Conservation (phyloP, 148 eudicot species). For the Heliosperma pusillum region DNA sequence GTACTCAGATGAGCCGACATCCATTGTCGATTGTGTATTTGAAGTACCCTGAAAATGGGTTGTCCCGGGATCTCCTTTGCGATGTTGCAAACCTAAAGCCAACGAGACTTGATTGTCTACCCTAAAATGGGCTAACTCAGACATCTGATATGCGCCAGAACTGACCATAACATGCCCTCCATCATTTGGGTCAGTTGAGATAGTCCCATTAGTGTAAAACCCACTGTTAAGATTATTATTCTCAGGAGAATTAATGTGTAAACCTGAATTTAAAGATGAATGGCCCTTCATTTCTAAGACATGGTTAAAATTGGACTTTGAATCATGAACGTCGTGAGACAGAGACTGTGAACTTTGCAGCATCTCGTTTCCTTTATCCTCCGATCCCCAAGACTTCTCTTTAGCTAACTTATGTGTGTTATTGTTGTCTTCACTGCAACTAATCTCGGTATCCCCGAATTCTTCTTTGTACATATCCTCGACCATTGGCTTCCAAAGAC, state of each 20-base stretch:
- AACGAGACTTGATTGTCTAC: conserved; percentile 56
- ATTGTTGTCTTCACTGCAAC: conserved; percentile 44
- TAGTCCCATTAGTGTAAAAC: conserved; percentile 24
- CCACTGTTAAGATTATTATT: conserved; percentile 30
- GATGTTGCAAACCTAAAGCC: conserved; percentile 50
- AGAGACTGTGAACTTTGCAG: conserved; percentile 40
- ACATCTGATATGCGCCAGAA: conserved; percentile 29
- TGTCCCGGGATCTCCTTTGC: conserved; percentile 30
- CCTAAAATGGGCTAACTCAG: conserved; percentile 34
- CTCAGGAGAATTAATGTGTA: conserved; percentile 26
- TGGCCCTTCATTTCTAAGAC: conserved; percentile 25
- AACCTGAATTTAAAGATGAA: conserved; percentile 28
- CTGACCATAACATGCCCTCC: conserved; percentile 30
- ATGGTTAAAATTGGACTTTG: conserved; percentile 29
- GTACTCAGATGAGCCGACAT: conserved; percentile 38
- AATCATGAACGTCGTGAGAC: conserved; percentile 29
- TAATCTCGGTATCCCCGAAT: conserved; percentile 55
- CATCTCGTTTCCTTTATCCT: conserved; percentile 46
- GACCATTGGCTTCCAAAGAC: conserved; percentile 99
- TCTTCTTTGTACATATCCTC: conserved; percentile 99
- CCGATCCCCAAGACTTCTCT: conserved; percentile 49
- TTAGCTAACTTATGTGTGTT: conserved; percentile 34
- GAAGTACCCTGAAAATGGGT: conserved; percentile 26
- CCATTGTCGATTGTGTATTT: conserved; percentile 27
- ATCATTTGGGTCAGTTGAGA: conserved; percentile 30